These are phyloP conservation scores for Capronia coronata DNA, from an alignment of 2,329 filamentous ascomycete genomes.

Conservation along the genomic window DNA sequence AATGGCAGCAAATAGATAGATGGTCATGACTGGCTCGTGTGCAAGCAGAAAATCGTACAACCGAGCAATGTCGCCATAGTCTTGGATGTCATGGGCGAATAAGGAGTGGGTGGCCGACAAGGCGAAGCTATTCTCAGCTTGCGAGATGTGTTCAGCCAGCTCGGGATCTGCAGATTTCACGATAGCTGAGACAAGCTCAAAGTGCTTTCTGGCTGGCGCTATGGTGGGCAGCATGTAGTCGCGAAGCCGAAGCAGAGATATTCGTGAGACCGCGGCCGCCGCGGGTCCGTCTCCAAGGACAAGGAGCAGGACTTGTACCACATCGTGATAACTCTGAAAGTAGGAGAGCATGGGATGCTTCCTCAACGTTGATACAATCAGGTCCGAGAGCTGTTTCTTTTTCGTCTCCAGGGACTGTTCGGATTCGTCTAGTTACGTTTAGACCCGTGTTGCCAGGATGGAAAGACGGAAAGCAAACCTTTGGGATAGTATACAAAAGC, in stretches of 20 bases:
- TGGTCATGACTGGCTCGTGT: constrained; percentile 74
- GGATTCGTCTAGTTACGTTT: constrained; percentile 51
- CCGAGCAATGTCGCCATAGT: constrained; percentile 79
- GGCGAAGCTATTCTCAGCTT: constrained; percentile 82
- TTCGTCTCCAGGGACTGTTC: constrained; percentile 61
- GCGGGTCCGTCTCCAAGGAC: constrained; percentile 64
- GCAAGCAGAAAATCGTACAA: constrained; percentile 90
- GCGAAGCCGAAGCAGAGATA: constrained; percentile 82
- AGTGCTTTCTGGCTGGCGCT: constrained; percentile 70
- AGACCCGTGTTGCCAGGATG: constrained; percentile 23
- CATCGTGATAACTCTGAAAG: constrained; percentile 98
- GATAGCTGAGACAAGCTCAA: constrained; percentile 80
- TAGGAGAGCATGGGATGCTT: constrained; percentile 79
- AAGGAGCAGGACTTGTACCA: constrained; percentile 88
- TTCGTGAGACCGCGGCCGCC: constrained; percentile 61
- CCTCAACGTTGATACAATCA: constrained; percentile 77
- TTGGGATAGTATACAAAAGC: constrained; percentile 97
- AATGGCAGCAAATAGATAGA: constrained; percentile 90
- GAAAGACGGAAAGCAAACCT: constrained; percentile 47
- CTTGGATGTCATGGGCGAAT: constrained; percentile 92
- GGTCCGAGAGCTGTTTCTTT: constrained; percentile 67
- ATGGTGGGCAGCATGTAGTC: constrained; percentile 96
- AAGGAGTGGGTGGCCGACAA: constrained; percentile 89
- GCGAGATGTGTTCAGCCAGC: constrained; percentile 68
- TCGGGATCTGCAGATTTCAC: constrained; percentile 64